A percentile compares a stretch with the other conserved stretches of the same genome.
These are phyloP conservation scores for Vanilla planifolia DNA, from an alignment of 106 monocot genomes.

Conservation along the genomic window DNA sequence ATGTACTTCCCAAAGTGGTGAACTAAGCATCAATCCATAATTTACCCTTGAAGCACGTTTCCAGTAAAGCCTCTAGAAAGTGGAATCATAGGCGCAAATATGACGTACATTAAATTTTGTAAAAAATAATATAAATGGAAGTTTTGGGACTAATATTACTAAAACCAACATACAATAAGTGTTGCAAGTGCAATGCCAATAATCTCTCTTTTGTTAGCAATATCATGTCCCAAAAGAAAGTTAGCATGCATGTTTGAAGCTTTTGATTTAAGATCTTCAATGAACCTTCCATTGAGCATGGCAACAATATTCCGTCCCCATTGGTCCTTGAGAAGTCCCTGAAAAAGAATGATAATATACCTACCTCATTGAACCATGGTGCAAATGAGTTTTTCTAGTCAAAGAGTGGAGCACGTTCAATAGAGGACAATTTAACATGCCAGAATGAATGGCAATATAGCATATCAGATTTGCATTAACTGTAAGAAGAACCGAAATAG, in stretches of 20 bases:
- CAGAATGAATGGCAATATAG: no score
- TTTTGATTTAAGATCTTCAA: slow-evolving; percentile 62
- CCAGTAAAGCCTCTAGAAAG: slow-evolving; percentile 64
- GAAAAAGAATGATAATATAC: slow-evolving; percentile 9
- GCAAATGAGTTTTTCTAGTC: no score
- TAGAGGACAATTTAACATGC: no score
- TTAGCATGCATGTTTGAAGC: slow-evolving; percentile 57
- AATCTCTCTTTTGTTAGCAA: slow-evolving; percentile 66
- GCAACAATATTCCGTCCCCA: slow-evolving; percentile 60
- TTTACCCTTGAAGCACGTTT: slow-evolving; percentile 57
- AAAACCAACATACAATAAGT: slow-evolving; percentile 47
- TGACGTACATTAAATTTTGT: no score
- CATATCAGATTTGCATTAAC: no score
- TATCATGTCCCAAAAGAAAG: slow-evolving; percentile 42
- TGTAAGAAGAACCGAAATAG: no score
- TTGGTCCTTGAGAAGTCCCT: slow-evolving; percentile 57
- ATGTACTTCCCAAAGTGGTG: slow-evolving; percentile 42
- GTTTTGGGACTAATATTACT: no score
- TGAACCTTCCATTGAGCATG: slow-evolving; percentile 53
- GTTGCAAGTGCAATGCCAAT: slow-evolving; percentile 67
- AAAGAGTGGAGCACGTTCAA: no score
- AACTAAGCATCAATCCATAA: slow-evolving; percentile 60
- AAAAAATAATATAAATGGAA: no score
- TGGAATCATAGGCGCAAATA: no score
- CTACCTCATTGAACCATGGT: no score